A percentile compares a stretch with the other conserved stretches of the same genome.
These are phyloP conservation scores for Phytopythium vexans DNA, from an alignment of 352 stramenopile species.

Conservation along the genomic window DNA sequence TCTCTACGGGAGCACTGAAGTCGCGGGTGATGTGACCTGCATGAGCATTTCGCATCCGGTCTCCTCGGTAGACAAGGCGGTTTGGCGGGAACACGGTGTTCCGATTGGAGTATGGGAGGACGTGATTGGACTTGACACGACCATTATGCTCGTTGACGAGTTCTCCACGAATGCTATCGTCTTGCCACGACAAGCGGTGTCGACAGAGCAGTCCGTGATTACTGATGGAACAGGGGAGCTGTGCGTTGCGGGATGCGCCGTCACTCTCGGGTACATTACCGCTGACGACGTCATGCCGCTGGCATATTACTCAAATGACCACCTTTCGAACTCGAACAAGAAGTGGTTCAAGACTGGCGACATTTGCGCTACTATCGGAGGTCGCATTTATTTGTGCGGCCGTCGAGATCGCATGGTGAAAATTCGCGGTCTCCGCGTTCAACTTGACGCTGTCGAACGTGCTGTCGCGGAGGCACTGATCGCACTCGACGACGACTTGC, in stretches of 20 bases:
- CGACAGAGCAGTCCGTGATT: not conserved
- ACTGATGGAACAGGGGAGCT: conserved; percentile 39
- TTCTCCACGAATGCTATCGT: conserved; percentile 4
- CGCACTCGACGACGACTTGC: conserved; percentile 3
- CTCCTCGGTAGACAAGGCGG: conserved; percentile 4
- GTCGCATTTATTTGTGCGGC: conserved; percentile 35
- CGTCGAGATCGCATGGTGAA: conserved; percentile 51
- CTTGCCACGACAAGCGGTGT: conserved; percentile 7
- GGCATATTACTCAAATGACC: not conserved
- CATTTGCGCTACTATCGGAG: conserved; percentile 26
- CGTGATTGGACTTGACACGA: conserved; percentile 23
- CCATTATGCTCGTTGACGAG: conserved; percentile 18
- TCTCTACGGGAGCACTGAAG: conserved; percentile 62
- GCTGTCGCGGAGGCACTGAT: conserved; percentile 16
- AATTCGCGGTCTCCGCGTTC: conserved; percentile 45
- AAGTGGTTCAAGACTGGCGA: conserved; percentile 46
- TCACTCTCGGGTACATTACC: conserved; percentile 34
- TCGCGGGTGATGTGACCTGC: conserved; percentile 58
- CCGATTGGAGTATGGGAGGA: conserved; percentile 32
- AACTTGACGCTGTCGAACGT: conserved; percentile 49
- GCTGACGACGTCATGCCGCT: conserved; percentile 1
- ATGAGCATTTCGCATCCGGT: conserved; percentile 29
- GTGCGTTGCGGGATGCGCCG: conserved; percentile 25
- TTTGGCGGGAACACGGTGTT: conserved; percentile 35
- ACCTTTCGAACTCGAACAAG: too few species aligned